phyloP scores from a whole-genome alignment of 495 filamentous ascomycete species.

The Lasiosphaeriaceae sp. region DNA sequence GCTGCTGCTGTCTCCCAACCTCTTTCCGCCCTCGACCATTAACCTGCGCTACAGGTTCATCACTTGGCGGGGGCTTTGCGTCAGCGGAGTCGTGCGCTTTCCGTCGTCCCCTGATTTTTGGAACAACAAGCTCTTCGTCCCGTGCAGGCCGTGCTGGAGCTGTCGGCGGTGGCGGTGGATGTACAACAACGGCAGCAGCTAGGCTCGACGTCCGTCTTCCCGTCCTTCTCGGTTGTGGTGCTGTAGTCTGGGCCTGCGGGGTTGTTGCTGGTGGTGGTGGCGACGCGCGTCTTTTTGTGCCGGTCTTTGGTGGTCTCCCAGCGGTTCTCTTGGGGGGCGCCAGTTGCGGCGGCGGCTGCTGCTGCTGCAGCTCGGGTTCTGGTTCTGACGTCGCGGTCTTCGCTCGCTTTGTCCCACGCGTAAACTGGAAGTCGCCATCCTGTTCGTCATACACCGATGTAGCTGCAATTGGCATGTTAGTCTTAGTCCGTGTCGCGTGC shows the following conservation, averaged over 20 bases:
- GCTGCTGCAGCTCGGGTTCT: constrained; percentile 27
- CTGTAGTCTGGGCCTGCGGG: constrained; percentile 11
- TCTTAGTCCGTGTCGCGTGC: not conserved
- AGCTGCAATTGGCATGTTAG: constrained; percentile 27
- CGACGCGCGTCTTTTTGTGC: constrained; percentile 32
- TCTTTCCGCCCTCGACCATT: constrained; percentile 7
- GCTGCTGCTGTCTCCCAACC: not conserved
- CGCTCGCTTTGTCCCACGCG: constrained; percentile 50
- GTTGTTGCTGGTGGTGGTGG: constrained; percentile 25
- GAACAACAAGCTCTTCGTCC: constrained; percentile 15
- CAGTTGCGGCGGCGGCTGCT: constrained; percentile 30
- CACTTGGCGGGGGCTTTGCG: not conserved
- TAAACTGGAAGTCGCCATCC: constrained; percentile 62
- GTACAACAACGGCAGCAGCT: constrained; percentile 14
- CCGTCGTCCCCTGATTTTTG: constrained; percentile 20
- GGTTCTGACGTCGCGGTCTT: constrained; percentile 44
- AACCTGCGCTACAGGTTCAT: not conserved
- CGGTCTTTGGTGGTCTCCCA: constrained; percentile 41
- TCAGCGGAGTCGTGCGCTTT: constrained; percentile 18
- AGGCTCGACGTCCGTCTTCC: constrained; percentile 34
- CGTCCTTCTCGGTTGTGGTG: constrained; percentile 39
- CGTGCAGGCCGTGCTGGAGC: constrained; percentile 1
- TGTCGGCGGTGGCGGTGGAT: constrained; percentile 10
- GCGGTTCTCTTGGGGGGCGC: constrained; percentile 31
- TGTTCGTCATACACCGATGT: constrained; percentile 57